These are phyloP conservation scores for Phytomonas francai DNA, from an alignment of 208 protist species.

Conservation along the genomic window DNA sequence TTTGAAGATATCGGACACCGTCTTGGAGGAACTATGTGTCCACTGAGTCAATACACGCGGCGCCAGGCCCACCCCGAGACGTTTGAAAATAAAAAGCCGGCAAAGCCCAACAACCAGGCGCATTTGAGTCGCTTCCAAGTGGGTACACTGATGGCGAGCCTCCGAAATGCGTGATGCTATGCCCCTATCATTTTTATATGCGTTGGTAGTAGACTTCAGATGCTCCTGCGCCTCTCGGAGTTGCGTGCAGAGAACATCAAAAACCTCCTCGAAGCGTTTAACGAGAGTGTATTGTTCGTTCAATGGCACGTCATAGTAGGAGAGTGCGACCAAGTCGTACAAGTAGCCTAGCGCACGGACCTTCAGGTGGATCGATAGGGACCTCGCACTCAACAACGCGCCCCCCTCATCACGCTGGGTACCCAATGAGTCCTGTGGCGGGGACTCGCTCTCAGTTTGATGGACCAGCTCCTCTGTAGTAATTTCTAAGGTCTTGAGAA, in stretches of 20 bases:
- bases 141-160: conserved; percentile 25
- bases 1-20: conserved; percentile 72
- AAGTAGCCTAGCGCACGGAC: conserved; percentile 28
- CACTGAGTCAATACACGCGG: conserved; percentile 56
- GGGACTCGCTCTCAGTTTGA: background rate
- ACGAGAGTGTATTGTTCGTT: conserved; percentile 57
- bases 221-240: conserved; percentile 29
- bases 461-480: background rate
- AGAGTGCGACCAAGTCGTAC: conserved; percentile 55
- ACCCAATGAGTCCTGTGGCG: background rate
- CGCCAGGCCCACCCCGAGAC: conserved; percentile 31
- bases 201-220: conserved; percentile 17
- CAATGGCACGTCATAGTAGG: conserved; percentile 38
- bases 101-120: conserved; percentile 46
- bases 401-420: background rate
- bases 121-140: conserved; percentile 48
- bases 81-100: conserved; percentile 61
- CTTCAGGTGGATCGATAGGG: background rate
- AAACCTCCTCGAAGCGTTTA: conserved; percentile 29
- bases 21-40: conserved; percentile 53
- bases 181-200: conserved; percentile 2
- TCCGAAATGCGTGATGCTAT: conserved; percentile 9
- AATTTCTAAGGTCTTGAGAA: background rate
- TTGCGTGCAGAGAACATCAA: conserved; percentile 20
- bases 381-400: background rate